Base-by-base conservation (phyloP, 2,329 filamentous ascomycete genomes). In the Didymella lethalis region DNA sequence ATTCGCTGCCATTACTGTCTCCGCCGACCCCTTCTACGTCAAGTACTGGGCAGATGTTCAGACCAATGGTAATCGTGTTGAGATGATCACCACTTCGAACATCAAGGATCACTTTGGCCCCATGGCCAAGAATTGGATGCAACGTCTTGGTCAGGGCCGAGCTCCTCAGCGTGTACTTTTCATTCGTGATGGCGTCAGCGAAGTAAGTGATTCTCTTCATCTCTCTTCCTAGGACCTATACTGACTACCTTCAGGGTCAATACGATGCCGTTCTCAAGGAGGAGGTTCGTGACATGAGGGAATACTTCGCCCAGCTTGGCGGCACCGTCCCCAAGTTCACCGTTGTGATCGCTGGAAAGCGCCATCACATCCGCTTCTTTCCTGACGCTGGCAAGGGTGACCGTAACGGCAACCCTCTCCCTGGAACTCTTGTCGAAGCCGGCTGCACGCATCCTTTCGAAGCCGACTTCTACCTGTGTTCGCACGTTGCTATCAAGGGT, bases 281-380 rank as follows among this genome's bases (percentile, higher is more conserved):
- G n/a, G 95, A 99, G 72, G 84, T 98, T 0, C 73, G 76, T 0
- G 84, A 89, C 64, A 88, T 98, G 78, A 90, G 89, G 77, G 75
- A 81, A 0, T 79, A 81, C 26, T 84, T 93, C 65, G 67, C 70
- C 31, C 75, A 82, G 6, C 67, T 74, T 3, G 75, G 75, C 18
- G 77, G 75, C 51, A 44, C 59, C 7, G 23, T 69, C 18, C 84
- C 90, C 2, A 90, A 90, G 73, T 88, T 97, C 70, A 93, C 93
- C 0, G 92, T 96, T 11, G 86, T 97, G 40, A 85, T 98, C 45
- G 93, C 91, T 1, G 93, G 91, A 1, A 99, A 99, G 84, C 90
- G 95, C 3, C 95, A 99, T 67, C 94, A 97, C 40, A 88, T 97
- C 52, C 90, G 95, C 16, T 93, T 97, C 75, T 98, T 98, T 81